phyloP scores from a whole-genome alignment of 768 basidiomycete species.

The Tulasnella calospora region DNA sequence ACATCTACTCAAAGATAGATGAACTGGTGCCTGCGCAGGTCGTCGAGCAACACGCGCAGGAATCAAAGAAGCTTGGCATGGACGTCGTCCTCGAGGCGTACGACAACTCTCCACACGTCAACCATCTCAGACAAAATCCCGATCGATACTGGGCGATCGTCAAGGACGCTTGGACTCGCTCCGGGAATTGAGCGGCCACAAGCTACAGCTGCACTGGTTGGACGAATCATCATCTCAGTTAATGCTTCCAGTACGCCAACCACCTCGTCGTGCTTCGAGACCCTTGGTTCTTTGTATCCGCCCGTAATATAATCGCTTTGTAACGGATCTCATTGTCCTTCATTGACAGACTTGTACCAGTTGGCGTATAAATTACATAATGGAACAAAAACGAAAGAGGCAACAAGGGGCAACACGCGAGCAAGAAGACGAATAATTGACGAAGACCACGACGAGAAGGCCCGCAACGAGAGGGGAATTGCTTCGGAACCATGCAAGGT shows the following conservation, averaged over 20 bases:
- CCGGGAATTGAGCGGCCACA: not conserved
- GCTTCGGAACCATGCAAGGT: constrained; percentile 5
- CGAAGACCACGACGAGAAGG: not conserved
- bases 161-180: constrained; percentile 27
- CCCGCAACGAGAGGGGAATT: not conserved
- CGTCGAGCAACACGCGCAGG: constrained; percentile 29
- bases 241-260: not conserved
- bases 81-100: constrained; percentile 25
- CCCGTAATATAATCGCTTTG: not conserved
- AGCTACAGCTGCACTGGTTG: not conserved
- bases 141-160: constrained; percentile 30
- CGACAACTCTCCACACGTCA: constrained; percentile 29
- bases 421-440: not conserved
- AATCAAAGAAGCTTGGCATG: constrained; percentile 13
- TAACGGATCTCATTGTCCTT: constrained; percentile 1
- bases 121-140: constrained; percentile 28
- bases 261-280: not conserved
- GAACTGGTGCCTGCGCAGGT: constrained; percentile 27
- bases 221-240: not conserved
- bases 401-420: not conserved
- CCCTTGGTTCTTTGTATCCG: not conserved
- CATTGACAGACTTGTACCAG: not conserved
- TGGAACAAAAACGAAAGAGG: not conserved
- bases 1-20: constrained; percentile 31
- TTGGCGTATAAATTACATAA: constrained; percentile 10